These are phyloP conservation scores for Emericellopsis terricola DNA, from an alignment of 495 filamentous ascomycete genomes.

Conservation along the genomic window DNA sequence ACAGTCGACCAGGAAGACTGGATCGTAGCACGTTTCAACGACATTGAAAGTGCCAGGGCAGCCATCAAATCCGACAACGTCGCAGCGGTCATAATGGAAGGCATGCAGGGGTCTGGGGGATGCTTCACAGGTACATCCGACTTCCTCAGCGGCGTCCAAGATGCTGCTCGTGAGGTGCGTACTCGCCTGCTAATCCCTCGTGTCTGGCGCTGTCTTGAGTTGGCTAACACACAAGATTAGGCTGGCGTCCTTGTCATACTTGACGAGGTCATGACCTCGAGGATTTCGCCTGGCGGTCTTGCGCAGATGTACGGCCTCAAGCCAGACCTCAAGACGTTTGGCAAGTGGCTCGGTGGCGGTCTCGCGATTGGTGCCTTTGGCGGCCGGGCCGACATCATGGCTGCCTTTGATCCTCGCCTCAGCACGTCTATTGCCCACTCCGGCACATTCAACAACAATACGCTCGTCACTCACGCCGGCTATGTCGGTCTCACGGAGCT, in stretches of 20 bases:
- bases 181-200: too few relatives aligned
- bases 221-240: slow-evolving; percentile 1
- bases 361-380: slow-evolving; percentile 47
- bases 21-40: slow-evolving; percentile 32
- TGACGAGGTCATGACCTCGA: slow-evolving; percentile 48
- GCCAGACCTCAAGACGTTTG: slow-evolving; percentile 42
- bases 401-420: slow-evolving; percentile 31
- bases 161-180: slow-evolving; percentile 9
- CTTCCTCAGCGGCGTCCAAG: slow-evolving; percentile 22
- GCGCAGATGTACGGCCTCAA: slow-evolving; percentile 20
- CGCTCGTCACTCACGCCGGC: slow-evolving; percentile 37
- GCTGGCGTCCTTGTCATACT: slow-evolving; percentile 35
- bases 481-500: slow-evolving; percentile 22
- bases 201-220: neutral
- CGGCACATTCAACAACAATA: slow-evolving; percentile 55
- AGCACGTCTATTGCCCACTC: slow-evolving; percentile 25
- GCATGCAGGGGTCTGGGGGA: slow-evolving; percentile 38
- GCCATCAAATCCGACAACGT: slow-evolving; percentile 16
- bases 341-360: slow-evolving; percentile 47
- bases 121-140: slow-evolving; percentile 21
- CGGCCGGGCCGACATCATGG: slow-evolving; percentile 34
- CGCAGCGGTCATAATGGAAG: slow-evolving; percentile 40
- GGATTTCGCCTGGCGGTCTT: slow-evolving; percentile 29
- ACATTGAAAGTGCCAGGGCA: slow-evolving; percentile 17
- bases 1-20: slow-evolving; percentile 24